phyloP scores from a whole-genome alignment of 352 stramenopile genomes.

The Pythium insidiosum region DNA sequence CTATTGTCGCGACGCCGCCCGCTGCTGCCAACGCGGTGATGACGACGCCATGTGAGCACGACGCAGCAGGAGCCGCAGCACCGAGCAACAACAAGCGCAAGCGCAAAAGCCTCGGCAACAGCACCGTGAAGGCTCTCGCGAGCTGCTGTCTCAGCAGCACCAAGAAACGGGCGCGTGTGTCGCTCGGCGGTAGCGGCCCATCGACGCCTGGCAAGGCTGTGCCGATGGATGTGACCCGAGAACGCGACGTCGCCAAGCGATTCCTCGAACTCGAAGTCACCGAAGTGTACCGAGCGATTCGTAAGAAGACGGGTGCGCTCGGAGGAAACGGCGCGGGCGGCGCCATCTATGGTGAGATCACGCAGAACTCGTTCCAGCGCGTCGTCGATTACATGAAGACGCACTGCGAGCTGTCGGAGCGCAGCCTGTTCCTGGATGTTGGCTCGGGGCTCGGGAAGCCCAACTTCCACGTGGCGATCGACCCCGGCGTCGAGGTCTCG shows the following conservation, averaged over 20 bases:
- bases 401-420: conserved; percentile 81
- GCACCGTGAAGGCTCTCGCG: conserved; percentile 16
- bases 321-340: conserved; percentile 93
- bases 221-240: conserved; percentile 40
- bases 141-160: conserved; percentile 14
- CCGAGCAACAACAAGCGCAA: conserved; percentile 30
- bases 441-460: conserved; percentile 96
- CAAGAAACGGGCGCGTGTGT: conserved; percentile 57
- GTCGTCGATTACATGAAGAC: conserved; percentile 94
- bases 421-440: conserved; percentile 95
- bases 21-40: neutral
- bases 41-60: neutral
- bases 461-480: conserved; percentile 95
- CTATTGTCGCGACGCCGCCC: conserved; percentile 2
- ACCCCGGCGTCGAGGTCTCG: conserved; percentile 93
- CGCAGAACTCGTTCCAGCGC: conserved; percentile 94
- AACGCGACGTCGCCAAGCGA: conserved; percentile 56
- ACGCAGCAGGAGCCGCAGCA: neutral
- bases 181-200: conserved; percentile 28
- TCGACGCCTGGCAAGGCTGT: conserved; percentile 70
- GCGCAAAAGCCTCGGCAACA: conserved; percentile 35
- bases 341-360: conserved; percentile 98
- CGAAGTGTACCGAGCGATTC: conserved; percentile 89
- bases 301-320: conserved; percentile 91
- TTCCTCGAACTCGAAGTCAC: conserved; percentile 82